phyloP scores from a whole-genome alignment of 345 rosid species.

The Citrus sp. region DNA sequence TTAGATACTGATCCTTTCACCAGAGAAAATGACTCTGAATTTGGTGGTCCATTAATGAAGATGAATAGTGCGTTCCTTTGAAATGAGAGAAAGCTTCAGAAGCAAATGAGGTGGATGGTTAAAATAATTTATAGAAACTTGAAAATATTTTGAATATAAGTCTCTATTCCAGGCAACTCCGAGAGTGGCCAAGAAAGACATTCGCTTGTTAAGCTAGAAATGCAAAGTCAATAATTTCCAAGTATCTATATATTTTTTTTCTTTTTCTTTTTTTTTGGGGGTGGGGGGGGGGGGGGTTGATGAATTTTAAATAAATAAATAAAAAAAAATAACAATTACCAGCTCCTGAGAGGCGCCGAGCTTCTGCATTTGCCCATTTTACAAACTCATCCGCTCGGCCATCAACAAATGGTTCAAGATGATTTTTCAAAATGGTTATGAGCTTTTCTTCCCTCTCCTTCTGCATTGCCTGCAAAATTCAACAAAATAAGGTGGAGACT shows the following conservation, averaged over 20 bases:
- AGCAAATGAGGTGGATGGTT: background rate
- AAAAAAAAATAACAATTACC: slow-evolving; percentile 36
- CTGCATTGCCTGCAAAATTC: slow-evolving; percentile 53
- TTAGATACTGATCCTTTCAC: background rate
- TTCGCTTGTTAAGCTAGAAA: background rate
- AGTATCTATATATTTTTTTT: background rate
- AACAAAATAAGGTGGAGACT: background rate
- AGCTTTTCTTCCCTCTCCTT: slow-evolving; percentile 79
- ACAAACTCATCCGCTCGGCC: slow-evolving; percentile 59
- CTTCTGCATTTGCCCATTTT: slow-evolving; percentile 77
- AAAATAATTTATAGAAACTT: background rate
- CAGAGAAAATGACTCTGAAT: background rate
- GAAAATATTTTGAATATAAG: background rate
- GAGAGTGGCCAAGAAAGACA: background rate
- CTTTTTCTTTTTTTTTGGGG: too few relatives aligned
- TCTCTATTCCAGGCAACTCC: background rate
- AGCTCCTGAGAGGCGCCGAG: slow-evolving; percentile 67
- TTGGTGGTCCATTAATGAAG: background rate
- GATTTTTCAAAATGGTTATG: slow-evolving; percentile 50
- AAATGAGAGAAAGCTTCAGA: background rate
- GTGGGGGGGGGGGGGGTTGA: too few relatives aligned
- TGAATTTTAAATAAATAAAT: too few relatives aligned
- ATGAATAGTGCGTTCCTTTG: background rate
- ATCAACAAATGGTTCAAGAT: slow-evolving; percentile 70
- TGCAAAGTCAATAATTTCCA: background rate